Evolutionary conservation across 1,139 yeast species (phyloP), one percentile per base, ranked within the genome.

Genomic region (Pichia sp.): DNA sequence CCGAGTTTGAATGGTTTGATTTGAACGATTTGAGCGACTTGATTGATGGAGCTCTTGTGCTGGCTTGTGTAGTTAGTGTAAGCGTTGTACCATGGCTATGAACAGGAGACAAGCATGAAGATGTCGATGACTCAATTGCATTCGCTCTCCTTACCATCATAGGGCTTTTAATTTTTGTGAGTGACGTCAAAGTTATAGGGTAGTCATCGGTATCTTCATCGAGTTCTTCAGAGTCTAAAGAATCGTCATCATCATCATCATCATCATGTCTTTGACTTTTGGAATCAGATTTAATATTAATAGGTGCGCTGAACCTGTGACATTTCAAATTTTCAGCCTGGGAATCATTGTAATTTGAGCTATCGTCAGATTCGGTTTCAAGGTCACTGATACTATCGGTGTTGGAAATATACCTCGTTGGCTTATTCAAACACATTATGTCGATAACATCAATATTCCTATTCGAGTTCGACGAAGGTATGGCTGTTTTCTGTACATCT

Each of bases 71-170:
- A 2, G 58, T 51, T 2, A 57, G 40, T 4, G 62, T 58, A 2
- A 57, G 47, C 2, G 60, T 55, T 2, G 61, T 59, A 25, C 58
- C 51, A 47, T 47, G 57, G 40, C 57, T 54, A 21, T 52, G 56
- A 18, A 43, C 51, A 3, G 58, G 53, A 7, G 58, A 34, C 7
- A 55, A 43, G 41, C 54, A 50, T 5, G 59, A 52, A 4, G 55
- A 52, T 12, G 55, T 50, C 4, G 59, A 47, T 2, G 57, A 54
- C 41, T 54, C 58, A 21, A 55, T 34, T 10, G 39, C 18, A 4
- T 49, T 40, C 5, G 43, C 16, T 7, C 46, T 28, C 37, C 43
- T 46, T 12, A 49, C 45, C 48, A 44, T 45, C 18, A 16, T 19
- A 19, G 54, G 53, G 39, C 51, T 44, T 19, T 42, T 42, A 2